A percentile compares a stretch with the other conserved stretches of the same genome.
Conservation (phyloP, 169 alveolate genomes). For the Plasmodium malariae region DNA sequence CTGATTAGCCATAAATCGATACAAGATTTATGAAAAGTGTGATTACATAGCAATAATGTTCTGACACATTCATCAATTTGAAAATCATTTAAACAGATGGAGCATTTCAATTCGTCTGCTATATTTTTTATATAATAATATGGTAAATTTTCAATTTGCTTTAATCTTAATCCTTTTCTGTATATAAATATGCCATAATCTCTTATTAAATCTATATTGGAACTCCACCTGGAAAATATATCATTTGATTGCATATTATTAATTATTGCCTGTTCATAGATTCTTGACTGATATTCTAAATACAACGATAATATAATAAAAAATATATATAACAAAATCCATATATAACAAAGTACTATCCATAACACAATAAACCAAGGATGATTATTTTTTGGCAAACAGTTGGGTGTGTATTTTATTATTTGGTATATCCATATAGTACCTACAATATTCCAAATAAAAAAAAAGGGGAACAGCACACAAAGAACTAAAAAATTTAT, state of each 20-base stretch:
- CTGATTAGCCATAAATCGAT: constrained; percentile 88
- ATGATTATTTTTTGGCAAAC: constrained; percentile 83
- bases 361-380: constrained; percentile 87
- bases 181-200: constrained; percentile 85
- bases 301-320: constrained; percentile 78
- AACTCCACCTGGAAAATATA: constrained; percentile 56
- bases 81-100: constrained; percentile 55
- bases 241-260: constrained; percentile 81
- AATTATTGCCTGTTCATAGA: constrained; percentile 80
- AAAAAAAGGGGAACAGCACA: constrained; percentile 82
- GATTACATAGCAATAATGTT: constrained; percentile 84
- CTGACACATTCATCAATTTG: constrained; percentile 79
- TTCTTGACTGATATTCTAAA: constrained; percentile 52
- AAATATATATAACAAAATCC: constrained; percentile 83
- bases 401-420: constrained; percentile 81
- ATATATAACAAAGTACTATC: constrained; percentile 84
- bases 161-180: constrained; percentile 78
- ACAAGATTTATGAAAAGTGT: constrained; percentile 85
- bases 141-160: constrained; percentile 52
- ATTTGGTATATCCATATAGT: constrained; percentile 82
- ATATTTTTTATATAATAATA: constrained; percentile 40
- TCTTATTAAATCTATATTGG: constrained; percentile 74
- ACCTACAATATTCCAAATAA: constrained; percentile 84
- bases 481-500: constrained; percentile 80
- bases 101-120: constrained; percentile 32